phyloP scores from a whole-genome alignment of 2,329 filamentous ascomycete genomes.

The Alternaria longipes region DNA sequence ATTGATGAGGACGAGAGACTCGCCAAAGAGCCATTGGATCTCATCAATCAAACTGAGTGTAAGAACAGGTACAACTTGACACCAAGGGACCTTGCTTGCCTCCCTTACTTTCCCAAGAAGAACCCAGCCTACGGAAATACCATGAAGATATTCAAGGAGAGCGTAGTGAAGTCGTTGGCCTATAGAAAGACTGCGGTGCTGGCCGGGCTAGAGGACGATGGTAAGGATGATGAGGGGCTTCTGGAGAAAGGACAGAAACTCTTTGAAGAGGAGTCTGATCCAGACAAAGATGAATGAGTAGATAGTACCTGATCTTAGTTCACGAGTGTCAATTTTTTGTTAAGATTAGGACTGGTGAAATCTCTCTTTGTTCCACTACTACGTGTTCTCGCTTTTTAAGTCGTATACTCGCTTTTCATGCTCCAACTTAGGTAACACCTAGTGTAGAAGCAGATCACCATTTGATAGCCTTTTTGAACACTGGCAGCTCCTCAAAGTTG shows the following conservation, averaged over 20 bases:
- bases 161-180: constrained; percentile 12
- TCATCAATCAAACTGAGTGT: constrained; percentile 24
- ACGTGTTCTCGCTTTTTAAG: background rate
- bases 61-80: constrained; percentile 17
- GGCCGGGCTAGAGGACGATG: constrained; percentile 12
- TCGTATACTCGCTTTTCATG: background rate
- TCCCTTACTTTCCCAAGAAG: constrained; percentile 20
- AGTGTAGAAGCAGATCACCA: constrained; percentile 29
- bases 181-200: constrained; percentile 23
- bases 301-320: background rate
- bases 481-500: constrained; percentile 44
- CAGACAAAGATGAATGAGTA: background rate
- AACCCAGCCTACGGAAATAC: constrained; percentile 23
- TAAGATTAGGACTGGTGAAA: background rate
- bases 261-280: constrained; percentile 22
- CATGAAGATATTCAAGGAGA: constrained; percentile 25
- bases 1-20: constrained; percentile 10
- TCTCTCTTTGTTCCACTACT: background rate
- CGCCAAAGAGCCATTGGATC: constrained; percentile 15
- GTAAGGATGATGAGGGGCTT: constrained; percentile 12
- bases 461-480: constrained; percentile 42
- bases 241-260: constrained; percentile 14
- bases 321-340: background rate
- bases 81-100: constrained; percentile 17
- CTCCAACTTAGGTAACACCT: background rate